Evolutionary conservation across 345 rosid species (phyloP).

Genomic region (Clausena lansium): DNA sequence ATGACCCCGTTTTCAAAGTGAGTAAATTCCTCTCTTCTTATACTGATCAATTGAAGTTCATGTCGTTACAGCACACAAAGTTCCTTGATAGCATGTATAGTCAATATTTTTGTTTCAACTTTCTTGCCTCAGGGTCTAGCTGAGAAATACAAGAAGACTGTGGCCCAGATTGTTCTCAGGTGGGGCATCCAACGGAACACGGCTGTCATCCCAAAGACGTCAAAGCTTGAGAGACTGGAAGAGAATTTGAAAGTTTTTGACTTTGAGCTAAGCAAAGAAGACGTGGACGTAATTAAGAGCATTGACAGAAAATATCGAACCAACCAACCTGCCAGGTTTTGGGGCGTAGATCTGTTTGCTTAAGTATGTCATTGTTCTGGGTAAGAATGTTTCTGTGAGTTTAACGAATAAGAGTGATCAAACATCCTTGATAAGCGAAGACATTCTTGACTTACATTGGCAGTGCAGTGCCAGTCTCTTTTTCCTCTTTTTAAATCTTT

Average conservation of each 20-base stretch:
- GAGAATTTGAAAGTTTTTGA: constrained; percentile 64
- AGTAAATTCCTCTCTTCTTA: constrained; percentile 4
- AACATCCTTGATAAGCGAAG: not conserved
- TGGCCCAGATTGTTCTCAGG: constrained; percentile 67
- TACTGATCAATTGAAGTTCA: not conserved
- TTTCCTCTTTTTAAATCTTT: not conserved
- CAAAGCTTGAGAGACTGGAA: constrained; percentile 60
- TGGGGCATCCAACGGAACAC: constrained; percentile 87
- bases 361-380: constrained; percentile 19
- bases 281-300: constrained; percentile 61
- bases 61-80: not conserved
- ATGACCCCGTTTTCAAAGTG: constrained; percentile 75
- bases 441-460: not conserved
- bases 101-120: not conserved
- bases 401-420: not conserved
- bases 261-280: constrained; percentile 62
- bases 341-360: constrained; percentile 83
- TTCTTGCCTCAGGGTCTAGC: constrained; percentile 54
- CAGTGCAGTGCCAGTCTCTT: not conserved
- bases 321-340: constrained; percentile 73
- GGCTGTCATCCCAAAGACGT: constrained; percentile 71
- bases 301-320: constrained; percentile 62
- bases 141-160: constrained; percentile 70
- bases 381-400: not conserved
- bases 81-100: not conserved